Evolutionary conservation across 192 early-diverging fungal species (phyloP).

Genomic region (Endogone sp.): DNA sequence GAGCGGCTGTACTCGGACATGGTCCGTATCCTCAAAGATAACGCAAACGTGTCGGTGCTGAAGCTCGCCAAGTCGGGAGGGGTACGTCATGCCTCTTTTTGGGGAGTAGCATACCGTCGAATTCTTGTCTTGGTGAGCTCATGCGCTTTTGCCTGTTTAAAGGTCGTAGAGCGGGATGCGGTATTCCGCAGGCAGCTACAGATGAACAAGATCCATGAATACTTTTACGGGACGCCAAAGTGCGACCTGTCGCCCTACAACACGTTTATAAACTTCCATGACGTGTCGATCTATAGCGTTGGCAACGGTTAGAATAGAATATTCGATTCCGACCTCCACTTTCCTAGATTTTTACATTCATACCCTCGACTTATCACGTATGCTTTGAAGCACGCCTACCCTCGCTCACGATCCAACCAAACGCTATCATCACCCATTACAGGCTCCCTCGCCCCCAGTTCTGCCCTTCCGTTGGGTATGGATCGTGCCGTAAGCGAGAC

Average conservation of each 20-base stretch:
- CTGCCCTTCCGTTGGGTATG: constrained; percentile 86
- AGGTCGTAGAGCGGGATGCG: constrained; percentile 87
- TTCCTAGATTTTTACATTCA: not conserved
- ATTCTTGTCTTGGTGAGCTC: not conserved
- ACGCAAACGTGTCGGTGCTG: constrained; percentile 55
- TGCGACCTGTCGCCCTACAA: constrained; percentile 81
- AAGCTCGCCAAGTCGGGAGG: constrained; percentile 94
- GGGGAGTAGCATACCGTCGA: constrained; percentile 15
- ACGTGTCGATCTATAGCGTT: constrained; percentile 73
- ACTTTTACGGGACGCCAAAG: constrained; percentile 89
- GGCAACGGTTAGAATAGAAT: constrained; percentile 51
- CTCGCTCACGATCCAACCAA: too few species aligned
- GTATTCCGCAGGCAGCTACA: constrained; percentile 64
- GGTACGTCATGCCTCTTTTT: too few species aligned
- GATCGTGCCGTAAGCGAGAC: constrained; percentile 76
- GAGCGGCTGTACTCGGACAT: constrained; percentile 91
- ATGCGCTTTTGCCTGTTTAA: constrained; percentile 1
- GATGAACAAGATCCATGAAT: constrained; percentile 76
- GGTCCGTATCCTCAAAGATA: constrained; percentile 45
- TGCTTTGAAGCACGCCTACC: too few species aligned
- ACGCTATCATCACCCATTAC: not conserved
- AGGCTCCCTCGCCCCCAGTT: constrained; percentile 80
- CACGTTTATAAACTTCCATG: constrained; percentile 72
- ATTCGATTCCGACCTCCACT: too few species aligned
- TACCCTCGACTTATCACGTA: not conserved